Percentiles rank a stretch among this genome's conserved stretches.
These are phyloP conservation scores for Skeletonema tropicum DNA, from an alignment of 108 stramenopile species.

Conservation along the genomic window DNA sequence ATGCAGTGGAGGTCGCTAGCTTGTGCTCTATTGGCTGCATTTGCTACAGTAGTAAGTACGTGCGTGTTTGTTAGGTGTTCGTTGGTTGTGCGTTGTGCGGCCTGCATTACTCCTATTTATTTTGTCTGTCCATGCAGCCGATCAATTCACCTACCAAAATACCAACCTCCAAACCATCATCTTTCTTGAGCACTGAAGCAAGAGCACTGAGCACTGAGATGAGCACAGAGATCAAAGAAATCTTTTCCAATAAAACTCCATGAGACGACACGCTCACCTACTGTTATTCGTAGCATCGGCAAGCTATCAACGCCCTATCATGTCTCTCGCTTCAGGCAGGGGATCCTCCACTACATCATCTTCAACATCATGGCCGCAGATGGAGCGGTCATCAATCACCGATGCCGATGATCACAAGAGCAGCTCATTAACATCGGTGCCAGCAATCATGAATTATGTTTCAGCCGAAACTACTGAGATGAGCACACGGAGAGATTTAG, in stretches of 20 bases:
- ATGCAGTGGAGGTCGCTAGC: too few relatives aligned
- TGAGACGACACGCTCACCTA: background rate
- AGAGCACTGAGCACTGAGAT: too few relatives aligned
- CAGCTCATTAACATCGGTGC: constrained; percentile 5
- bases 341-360: background rate
- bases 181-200: too few relatives aligned
- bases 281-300: background rate
- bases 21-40: too few relatives aligned
- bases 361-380: background rate
- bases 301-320: background rate
- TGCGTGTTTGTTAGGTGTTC: too few relatives aligned
- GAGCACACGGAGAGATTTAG: constrained; percentile 38
- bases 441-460: constrained; percentile 60
- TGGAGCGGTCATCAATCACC: background rate
- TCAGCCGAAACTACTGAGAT: constrained; percentile 47
- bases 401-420: background rate
- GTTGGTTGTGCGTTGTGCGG: too few relatives aligned
- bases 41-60: too few relatives aligned
- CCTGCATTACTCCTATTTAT: too few relatives aligned
- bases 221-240: too few relatives aligned
- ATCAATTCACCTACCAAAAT: too few relatives aligned
- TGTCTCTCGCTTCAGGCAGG: background rate
- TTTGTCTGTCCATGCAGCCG: too few relatives aligned
- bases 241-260: background rate
- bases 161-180: too few relatives aligned